Evolutionary conservation across 495 filamentous ascomycete species (phyloP).

Genomic region (Annulohypoxylon nitens): DNA sequence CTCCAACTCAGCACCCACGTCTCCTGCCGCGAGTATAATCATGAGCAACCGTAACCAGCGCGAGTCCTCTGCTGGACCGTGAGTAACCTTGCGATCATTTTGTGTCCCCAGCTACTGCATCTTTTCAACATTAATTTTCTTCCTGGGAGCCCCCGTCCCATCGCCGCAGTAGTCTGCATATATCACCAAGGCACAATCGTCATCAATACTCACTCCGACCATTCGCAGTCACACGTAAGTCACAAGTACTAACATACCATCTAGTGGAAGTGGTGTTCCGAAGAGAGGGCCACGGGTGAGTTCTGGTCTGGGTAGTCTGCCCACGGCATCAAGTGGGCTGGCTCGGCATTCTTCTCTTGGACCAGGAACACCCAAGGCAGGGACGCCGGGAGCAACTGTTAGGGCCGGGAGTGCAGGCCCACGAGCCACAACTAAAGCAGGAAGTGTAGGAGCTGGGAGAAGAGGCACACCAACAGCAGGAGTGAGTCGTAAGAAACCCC

Average conservation of each 20-base stretch:
- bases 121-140: neutral
- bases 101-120: conserved; percentile 11
- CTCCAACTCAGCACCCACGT: conserved; percentile 73
- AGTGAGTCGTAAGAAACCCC: conserved; percentile 64
- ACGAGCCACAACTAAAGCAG: conserved; percentile 66
- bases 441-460: conserved; percentile 51
- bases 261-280: conserved; percentile 61
- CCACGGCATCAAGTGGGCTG: conserved; percentile 77
- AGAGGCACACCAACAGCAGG: conserved; percentile 77
- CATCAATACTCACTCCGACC: neutral
- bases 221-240: conserved; percentile 9
- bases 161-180: conserved; percentile 2
- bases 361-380: conserved; percentile 86
- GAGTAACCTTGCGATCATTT: conserved; percentile 22
- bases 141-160: conserved; percentile 6
- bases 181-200: neutral
- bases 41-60: conserved; percentile 74
- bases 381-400: conserved; percentile 68
- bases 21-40: conserved; percentile 71
- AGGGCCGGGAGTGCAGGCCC: conserved; percentile 82
- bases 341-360: conserved; percentile 84
- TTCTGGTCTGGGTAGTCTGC: conserved; percentile 72
- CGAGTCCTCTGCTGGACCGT: conserved; percentile 80
- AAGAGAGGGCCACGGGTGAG: conserved; percentile 82
- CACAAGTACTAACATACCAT: conserved; percentile 22